These are phyloP conservation scores for Echinosophora koreensis DNA, from an alignment of 306 rosid genomes.

Conservation along the genomic window DNA sequence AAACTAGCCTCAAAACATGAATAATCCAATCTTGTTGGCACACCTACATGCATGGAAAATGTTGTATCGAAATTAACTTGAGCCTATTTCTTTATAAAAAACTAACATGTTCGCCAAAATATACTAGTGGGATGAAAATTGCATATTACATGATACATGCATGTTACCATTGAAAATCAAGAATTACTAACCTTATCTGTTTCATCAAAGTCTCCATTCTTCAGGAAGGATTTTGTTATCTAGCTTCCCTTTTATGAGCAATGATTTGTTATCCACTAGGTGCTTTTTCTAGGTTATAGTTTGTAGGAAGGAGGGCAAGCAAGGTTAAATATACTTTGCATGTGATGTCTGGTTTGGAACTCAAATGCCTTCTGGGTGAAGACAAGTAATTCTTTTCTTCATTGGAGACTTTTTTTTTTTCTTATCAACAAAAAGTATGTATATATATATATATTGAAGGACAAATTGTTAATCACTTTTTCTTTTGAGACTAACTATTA, in stretches of 20 bases:
- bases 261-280: conserved; percentile 34
- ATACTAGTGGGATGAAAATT: neutral
- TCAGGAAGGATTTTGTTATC: conserved; percentile 18
- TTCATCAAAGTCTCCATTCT: conserved; percentile 61
- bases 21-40: conserved; percentile 2
- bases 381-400: conserved; percentile 74
- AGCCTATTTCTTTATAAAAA: conserved; percentile 31
- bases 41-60: neutral
- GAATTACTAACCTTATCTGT: conserved; percentile 64
- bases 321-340: conserved; percentile 73
- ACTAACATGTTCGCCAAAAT: neutral
- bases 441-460: too few relatives aligned
- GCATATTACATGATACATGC: conserved; percentile 28
- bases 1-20: conserved; percentile 22
- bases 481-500: conserved; percentile 48
- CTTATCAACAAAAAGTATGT: too few relatives aligned
- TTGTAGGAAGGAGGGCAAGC: conserved; percentile 44
- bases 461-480: too few relatives aligned
- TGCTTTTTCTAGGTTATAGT: conserved; percentile 35
- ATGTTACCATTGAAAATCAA: conserved; percentile 16
- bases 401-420: too few relatives aligned
- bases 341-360: conserved; percentile 61
- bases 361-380: conserved; percentile 56
- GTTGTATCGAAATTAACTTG: neutral
- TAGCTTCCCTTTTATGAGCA: conserved; percentile 42